Evolutionary conservation across 1,284 basidiomycete species (phyloP).

Genomic region (Vanrija sp.): DNA sequence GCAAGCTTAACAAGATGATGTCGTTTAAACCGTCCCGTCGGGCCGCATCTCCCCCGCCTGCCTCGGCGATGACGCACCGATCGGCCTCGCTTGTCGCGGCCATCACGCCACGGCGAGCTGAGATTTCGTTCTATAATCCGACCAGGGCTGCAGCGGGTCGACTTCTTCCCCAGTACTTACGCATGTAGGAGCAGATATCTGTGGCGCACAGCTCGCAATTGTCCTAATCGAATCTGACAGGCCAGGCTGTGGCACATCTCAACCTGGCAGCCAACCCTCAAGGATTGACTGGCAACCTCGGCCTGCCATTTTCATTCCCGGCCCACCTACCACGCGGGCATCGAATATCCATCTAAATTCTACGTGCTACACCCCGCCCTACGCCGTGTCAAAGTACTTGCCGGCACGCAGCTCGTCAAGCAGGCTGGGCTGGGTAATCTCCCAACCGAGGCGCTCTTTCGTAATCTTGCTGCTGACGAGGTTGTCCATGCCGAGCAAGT

Average conservation of each 20-base stretch:
- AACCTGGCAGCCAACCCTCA: no score
- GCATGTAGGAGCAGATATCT: background rate
- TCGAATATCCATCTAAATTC: background rate
- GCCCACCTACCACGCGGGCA: no score
- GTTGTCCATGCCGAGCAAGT: background rate
- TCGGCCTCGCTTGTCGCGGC: no score
- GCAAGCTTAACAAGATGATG: no score
- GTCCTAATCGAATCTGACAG: no score
- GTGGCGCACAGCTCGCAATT: no score
- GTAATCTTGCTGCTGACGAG: background rate
- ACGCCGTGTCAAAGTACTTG: background rate
- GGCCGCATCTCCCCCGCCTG: no score
- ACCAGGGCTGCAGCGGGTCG: no score
- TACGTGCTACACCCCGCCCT: background rate
- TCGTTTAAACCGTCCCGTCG: no score
- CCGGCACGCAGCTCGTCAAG: background rate
- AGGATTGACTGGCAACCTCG: background rate
- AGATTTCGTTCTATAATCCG: background rate
- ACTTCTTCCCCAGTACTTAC: no score
- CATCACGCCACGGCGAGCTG: background rate
- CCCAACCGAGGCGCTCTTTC: background rate
- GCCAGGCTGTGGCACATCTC: no score
- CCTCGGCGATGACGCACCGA: no score
- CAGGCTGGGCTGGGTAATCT: background rate
- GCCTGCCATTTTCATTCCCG: background rate